phyloP scores from a whole-genome alignment of 805 yeast genomes.

The Lipomyces yamadae region DNA sequence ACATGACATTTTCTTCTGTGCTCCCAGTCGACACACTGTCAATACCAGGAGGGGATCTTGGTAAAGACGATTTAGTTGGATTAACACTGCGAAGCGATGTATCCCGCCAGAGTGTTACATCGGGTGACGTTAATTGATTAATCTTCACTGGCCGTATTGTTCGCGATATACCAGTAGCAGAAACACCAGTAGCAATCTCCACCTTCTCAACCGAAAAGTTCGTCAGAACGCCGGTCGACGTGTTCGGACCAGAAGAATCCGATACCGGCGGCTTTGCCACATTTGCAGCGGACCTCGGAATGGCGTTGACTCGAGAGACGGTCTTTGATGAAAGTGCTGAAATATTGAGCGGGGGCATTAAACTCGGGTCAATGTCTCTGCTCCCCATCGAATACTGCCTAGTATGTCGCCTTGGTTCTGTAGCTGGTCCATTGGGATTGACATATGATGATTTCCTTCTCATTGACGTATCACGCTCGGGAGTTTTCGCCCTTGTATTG shows the following conservation, averaged over 20 bases:
- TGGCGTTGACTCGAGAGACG: conserved; percentile 20
- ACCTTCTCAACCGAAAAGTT: neutral
- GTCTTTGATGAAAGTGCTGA: conserved; percentile 21
- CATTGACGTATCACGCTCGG: conserved; percentile 16
- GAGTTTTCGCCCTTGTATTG: conserved; percentile 9
- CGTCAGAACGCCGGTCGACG: neutral
- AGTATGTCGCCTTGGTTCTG: conserved; percentile 25
- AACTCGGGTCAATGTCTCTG: conserved; percentile 2
- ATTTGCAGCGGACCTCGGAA: neutral
- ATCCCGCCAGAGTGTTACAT: neutral
- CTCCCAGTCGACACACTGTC: neutral
- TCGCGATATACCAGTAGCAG: neutral
- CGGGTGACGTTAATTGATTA: neutral
- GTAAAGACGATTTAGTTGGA: neutral
- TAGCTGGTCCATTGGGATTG: conserved; percentile 18
- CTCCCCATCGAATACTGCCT: conserved; percentile 11
- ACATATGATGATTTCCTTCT: conserved; percentile 14
- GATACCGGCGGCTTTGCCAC: neutral
- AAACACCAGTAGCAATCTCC: neutral
- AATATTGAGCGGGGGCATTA: conserved; percentile 26
- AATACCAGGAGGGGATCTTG: conserved; percentile 5
- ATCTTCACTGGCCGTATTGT: neutral
- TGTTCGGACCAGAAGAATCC: neutral
- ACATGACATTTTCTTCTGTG: neutral
- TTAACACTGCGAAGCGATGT: neutral